Conservation (phyloP, 768 basidiomycete genomes). For the Exidia glandulosa region DNA sequence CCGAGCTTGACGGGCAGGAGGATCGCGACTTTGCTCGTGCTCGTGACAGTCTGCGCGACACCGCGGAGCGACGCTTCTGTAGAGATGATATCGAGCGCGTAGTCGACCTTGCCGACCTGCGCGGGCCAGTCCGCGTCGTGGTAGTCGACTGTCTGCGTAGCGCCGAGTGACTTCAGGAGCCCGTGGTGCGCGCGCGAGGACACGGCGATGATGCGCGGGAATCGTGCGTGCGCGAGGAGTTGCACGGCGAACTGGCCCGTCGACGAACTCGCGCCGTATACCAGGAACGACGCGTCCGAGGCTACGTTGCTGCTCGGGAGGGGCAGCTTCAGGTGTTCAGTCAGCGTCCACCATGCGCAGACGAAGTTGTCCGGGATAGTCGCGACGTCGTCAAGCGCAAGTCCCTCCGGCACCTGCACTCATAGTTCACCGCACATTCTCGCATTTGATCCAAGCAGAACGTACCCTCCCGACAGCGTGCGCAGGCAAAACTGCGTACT, state of each 20-base stretch:
- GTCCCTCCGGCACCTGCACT: slow-evolving; percentile 28
- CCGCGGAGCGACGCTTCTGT: slow-evolving; percentile 24
- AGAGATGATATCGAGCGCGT: slow-evolving; percentile 29
- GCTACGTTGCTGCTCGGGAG: slow-evolving; percentile 22
- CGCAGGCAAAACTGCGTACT: slow-evolving; percentile 22
- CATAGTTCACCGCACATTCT: not conserved
- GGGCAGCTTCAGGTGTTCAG: slow-evolving; percentile 24
- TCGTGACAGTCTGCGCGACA: slow-evolving; percentile 27
- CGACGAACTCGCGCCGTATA: slow-evolving; percentile 35
- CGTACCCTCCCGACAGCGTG: slow-evolving; percentile 30
- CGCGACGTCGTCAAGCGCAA: slow-evolving; percentile 28
- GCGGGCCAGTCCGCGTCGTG: slow-evolving; percentile 24
- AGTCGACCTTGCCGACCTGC: slow-evolving; percentile 22
- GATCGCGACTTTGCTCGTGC: slow-evolving; percentile 30
- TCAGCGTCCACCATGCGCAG: slow-evolving; percentile 30
- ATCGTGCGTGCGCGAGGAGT: slow-evolving; percentile 30
- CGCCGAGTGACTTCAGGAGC: slow-evolving; percentile 30
- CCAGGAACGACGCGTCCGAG: slow-evolving; percentile 26
- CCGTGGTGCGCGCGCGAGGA: slow-evolving; percentile 30
- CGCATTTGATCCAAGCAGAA: not conserved
- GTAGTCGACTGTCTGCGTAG: slow-evolving; percentile 31
- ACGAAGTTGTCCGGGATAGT: slow-evolving; percentile 34
- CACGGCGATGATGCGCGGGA: slow-evolving; percentile 31
- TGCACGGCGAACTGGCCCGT: slow-evolving; percentile 24
- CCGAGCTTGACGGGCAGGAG: slow-evolving; percentile 39